Evolutionary conservation across 768 basidiomycete genomes (phyloP).

Genomic region (Tricholoma sp.): DNA sequence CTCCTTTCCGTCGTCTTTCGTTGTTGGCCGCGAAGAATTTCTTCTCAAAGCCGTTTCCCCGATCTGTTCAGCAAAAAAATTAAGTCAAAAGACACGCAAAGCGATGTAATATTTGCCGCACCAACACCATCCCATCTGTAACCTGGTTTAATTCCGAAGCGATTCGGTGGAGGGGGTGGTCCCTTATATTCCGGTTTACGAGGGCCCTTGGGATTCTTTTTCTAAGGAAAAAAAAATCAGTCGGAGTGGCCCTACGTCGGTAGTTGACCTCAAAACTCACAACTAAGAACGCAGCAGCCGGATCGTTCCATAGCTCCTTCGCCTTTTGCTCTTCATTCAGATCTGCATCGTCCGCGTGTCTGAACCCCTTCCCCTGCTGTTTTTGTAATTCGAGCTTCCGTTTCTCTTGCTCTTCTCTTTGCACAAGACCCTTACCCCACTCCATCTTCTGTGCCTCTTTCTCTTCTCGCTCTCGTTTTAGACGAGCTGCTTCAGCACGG

Average conservation of each 20-base stretch:
- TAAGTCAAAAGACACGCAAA: neutral
- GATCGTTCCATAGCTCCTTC: constrained; percentile 91
- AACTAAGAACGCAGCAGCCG: constrained; percentile 91
- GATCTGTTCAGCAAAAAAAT: constrained; percentile 43
- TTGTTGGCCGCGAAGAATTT: constrained; percentile 85
- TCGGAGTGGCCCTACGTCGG: neutral
- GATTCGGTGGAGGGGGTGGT: constrained; percentile 87
- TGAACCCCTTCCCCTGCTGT: constrained; percentile 58
- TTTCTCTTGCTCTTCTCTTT: constrained; percentile 75
- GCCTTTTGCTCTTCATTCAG: constrained; percentile 83
- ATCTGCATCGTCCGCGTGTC: constrained; percentile 77
- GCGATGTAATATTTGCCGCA: constrained; percentile 29
- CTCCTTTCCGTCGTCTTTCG: constrained; percentile 59
- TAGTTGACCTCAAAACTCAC: constrained; percentile 38
- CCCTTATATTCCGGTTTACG: constrained; percentile 82
- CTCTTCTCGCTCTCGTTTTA: constrained; percentile 80
- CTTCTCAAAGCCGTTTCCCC: constrained; percentile 92
- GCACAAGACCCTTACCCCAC: constrained; percentile 96
- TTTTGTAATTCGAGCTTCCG: constrained; percentile 61
- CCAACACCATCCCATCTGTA: constrained; percentile 99
- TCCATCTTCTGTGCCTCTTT: constrained; percentile 91
- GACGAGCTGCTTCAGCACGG: constrained; percentile 75
- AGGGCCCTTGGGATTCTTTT: constrained; percentile 70
- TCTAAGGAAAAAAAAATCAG: constrained; percentile 36
- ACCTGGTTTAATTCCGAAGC: constrained; percentile 92